Conservation (phyloP, 805 yeast species). For the Jamesozyma gamospora region DNA sequence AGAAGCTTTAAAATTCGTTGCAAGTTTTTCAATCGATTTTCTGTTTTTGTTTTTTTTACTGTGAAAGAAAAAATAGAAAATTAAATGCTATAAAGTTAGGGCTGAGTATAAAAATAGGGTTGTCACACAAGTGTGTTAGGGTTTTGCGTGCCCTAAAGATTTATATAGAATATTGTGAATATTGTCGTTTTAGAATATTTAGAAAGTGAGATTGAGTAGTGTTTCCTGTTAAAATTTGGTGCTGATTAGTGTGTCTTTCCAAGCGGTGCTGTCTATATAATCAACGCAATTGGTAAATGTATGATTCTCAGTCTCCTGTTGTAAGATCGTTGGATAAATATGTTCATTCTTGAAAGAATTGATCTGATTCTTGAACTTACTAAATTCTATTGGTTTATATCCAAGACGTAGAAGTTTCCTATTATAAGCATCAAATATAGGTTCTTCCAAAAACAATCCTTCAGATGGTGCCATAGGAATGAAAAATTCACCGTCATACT, state of each 20-base stretch:
- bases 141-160: too few relatives aligned
- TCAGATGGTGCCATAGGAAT: slow-evolving; percentile 91
- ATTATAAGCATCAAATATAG: slow-evolving; percentile 74
- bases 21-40: too few relatives aligned
- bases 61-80: too few relatives aligned
- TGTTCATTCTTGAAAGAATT: slow-evolving; percentile 70
- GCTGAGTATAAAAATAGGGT: too few relatives aligned
- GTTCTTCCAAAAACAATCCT: slow-evolving; percentile 73
- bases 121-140: too few relatives aligned
- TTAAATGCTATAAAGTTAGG: too few relatives aligned
- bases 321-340: slow-evolving; percentile 81
- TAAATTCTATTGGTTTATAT: slow-evolving; percentile 44
- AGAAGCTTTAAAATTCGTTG: too few relatives aligned
- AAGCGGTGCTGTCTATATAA: not conserved
- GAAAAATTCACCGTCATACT: slow-evolving; percentile 42
- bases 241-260: slow-evolving; percentile 1
- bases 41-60: too few relatives aligned
- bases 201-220: too few relatives aligned
- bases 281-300: not conserved
- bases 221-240: too few relatives aligned
- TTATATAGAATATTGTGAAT: too few relatives aligned
- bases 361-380: slow-evolving; percentile 53
- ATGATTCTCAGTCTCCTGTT: slow-evolving; percentile 60
- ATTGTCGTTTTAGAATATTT: too few relatives aligned
- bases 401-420: slow-evolving; percentile 53